A percentile compares a stretch with the other conserved stretches of the same genome.
Conservation (phyloP, 2,329 filamentous ascomycete genomes). For the Domatiomyces catenatus region DNA sequence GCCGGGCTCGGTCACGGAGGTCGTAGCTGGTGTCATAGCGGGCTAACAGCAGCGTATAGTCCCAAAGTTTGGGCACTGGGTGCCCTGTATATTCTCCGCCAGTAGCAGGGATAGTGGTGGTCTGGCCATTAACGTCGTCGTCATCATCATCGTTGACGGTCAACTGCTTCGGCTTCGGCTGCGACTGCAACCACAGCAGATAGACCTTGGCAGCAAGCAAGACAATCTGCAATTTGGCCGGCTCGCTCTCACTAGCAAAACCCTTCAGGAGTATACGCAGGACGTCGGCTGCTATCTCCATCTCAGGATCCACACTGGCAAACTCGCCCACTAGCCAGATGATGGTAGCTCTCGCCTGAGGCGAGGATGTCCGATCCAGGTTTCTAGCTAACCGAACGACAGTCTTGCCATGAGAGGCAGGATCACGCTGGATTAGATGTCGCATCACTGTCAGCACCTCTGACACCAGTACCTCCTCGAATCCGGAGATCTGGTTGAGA, state of each 20-base stretch:
- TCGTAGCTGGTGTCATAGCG: slow-evolving; percentile 93
- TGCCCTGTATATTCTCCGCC: slow-evolving; percentile 32
- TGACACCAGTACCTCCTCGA: slow-evolving; percentile 70
- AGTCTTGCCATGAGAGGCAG: slow-evolving; percentile 63
- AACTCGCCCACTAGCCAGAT: slow-evolving; percentile 97
- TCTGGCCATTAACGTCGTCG: slow-evolving; percentile 16
- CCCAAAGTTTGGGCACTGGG: slow-evolving; percentile 63
- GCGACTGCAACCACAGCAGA: slow-evolving; percentile 55
- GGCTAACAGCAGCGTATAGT: slow-evolving; percentile 68
- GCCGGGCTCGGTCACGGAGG: slow-evolving; percentile 73
- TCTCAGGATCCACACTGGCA: slow-evolving; percentile 59
- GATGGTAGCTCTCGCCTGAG: slow-evolving; percentile 81
- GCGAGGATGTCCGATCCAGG: slow-evolving; percentile 72
- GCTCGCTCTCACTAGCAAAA: slow-evolving; percentile 69
- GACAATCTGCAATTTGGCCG: slow-evolving; percentile 80
- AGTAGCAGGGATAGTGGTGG: slow-evolving; percentile 17
- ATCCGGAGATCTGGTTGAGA: slow-evolving; percentile 70
- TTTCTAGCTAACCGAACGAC: slow-evolving; percentile 83
- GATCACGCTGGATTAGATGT: slow-evolving; percentile 86
- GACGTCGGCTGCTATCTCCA: slow-evolving; percentile 87
- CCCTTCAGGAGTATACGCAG: slow-evolving; percentile 73
- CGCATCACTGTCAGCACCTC: slow-evolving; percentile 90
- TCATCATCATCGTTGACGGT: slow-evolving; percentile 20
- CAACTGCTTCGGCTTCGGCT: slow-evolving; percentile 1
- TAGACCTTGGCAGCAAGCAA: slow-evolving; percentile 94